phyloP scores from a whole-genome alignment of 2,329 filamentous ascomycete species.

The Phyllosticta capitalensis region DNA sequence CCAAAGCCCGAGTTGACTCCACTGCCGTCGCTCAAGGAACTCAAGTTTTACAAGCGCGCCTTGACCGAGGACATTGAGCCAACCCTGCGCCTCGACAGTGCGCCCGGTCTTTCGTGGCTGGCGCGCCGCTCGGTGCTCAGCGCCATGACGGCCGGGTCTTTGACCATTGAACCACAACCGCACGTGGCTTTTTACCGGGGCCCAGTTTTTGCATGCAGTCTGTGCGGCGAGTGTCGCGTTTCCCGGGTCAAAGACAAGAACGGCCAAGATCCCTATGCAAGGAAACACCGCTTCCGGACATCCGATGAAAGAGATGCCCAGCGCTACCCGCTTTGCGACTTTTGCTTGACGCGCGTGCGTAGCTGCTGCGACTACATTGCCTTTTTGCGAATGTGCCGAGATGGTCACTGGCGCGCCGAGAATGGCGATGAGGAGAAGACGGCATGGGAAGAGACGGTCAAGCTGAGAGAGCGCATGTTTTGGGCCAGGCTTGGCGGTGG shows the following conservation, averaged over 20 bases:
- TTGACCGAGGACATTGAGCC: constrained; percentile 90
- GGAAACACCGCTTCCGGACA: constrained; percentile 81
- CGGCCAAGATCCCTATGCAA: constrained; percentile 50
- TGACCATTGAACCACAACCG: constrained; percentile 73
- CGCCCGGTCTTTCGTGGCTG: constrained; percentile 88
- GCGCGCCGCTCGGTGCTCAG: constrained; percentile 75
- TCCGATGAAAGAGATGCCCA: constrained; percentile 80
- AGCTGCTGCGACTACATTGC: constrained; percentile 88
- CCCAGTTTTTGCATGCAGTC: constrained; percentile 61
- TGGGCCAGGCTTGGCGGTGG: constrained; percentile 90
- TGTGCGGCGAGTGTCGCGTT: constrained; percentile 72
- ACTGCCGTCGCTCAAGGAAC: constrained; percentile 68
- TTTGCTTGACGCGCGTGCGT: constrained; percentile 74
- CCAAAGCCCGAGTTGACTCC: constrained; percentile 23
- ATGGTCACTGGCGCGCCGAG: constrained; percentile 81
- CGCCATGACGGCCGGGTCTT: constrained; percentile 71
- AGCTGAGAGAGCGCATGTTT: constrained; percentile 89
- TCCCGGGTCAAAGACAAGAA: constrained; percentile 5
- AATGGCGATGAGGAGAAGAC: constrained; percentile 74
- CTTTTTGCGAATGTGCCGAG: constrained; percentile 82
- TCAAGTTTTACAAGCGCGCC: constrained; percentile 86
- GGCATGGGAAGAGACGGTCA: constrained; percentile 91
- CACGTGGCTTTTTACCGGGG: constrained; percentile 43
- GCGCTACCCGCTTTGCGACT: constrained; percentile 79
- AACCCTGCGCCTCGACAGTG: constrained; percentile 77